Percentiles rank a stretch among this genome's conserved stretches.
Evolutionary conservation across 1,139 yeast species (phyloP).

Genomic region (Pneumocystis oryctolagi): DNA sequence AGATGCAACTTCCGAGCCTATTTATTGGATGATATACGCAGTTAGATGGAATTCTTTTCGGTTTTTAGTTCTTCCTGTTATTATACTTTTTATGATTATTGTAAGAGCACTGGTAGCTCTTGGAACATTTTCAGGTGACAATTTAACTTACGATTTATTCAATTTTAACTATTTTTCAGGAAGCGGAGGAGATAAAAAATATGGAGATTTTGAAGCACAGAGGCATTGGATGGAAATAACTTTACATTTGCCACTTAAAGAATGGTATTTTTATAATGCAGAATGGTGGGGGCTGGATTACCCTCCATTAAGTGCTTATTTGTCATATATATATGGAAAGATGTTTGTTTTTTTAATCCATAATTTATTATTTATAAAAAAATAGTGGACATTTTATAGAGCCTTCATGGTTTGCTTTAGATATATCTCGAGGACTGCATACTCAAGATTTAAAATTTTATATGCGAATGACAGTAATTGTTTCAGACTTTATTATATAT

Average conservation of each 20-base stretch:
- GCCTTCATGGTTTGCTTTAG: slow-evolving; percentile 61
- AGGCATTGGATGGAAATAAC: slow-evolving; percentile 97
- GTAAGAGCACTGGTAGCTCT: slow-evolving; percentile 75
- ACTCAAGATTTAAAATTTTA: slow-evolving; percentile 50
- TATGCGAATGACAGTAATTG: slow-evolving; percentile 67
- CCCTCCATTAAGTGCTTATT: slow-evolving; percentile 93
- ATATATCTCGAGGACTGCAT: slow-evolving; percentile 63
- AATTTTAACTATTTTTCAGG: slow-evolving; percentile 7
- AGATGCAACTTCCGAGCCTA: background rate
- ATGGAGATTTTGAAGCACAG: slow-evolving; percentile 96
- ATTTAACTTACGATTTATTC: background rate
- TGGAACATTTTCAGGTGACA: slow-evolving; percentile 68
- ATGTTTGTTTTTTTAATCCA: slow-evolving; percentile 22
- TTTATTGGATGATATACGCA: background rate
- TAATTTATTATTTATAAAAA: background rate
- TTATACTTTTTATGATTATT: slow-evolving; percentile 58
- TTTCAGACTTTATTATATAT: slow-evolving; percentile 59
- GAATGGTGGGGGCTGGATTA: slow-evolving; percentile 95
- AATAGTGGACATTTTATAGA: slow-evolving; percentile 41
- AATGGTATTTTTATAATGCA: slow-evolving; percentile 84
- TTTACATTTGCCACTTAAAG: slow-evolving; percentile 47
- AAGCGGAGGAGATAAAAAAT: slow-evolving; percentile 48
- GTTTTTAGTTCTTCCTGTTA: slow-evolving; percentile 25
- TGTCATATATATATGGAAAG: slow-evolving; percentile 65
- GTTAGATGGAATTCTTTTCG: slow-evolving; percentile 3